A percentile compares a stretch with the other conserved stretches of the same genome.
phyloP scores from a whole-genome alignment of 257 asterid genomes.

The Solanum chaucha region DNA sequence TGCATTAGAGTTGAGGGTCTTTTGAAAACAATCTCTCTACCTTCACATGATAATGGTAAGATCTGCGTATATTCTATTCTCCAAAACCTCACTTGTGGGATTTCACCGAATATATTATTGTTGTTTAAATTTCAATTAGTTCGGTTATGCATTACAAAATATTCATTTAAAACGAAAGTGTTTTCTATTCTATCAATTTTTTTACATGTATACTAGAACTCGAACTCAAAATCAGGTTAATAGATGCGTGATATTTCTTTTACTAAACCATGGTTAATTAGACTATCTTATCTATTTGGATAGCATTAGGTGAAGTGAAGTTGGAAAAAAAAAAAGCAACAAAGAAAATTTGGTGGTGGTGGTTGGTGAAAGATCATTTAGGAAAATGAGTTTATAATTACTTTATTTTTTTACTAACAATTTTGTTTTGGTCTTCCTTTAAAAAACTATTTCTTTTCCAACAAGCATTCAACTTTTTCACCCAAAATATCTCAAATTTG shows the following conservation, averaged over 20 bases:
- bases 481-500: neutral
- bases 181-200: too few species aligned
- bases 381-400: neutral
- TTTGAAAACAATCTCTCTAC: accelerated
- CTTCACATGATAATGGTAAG: accelerated
- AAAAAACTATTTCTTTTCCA: neutral
- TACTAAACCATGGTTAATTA: neutral
- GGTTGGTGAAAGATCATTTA: neutral
- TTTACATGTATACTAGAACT: too few species aligned
- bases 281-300: neutral
- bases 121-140: too few species aligned
- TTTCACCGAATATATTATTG: accelerated
- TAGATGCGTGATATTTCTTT: neutral
- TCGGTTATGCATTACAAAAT: too few species aligned
- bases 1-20: accelerated
- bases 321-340: neutral
- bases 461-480: neutral
- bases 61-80: too few species aligned
- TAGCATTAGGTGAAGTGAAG: neutral
- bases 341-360: neutral
- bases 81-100: accelerated
- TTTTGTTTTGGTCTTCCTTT: neutral
- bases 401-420: neutral
- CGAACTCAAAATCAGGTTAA: too few species aligned
- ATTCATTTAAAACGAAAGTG: neutral